Evolutionary conservation across 108 stramenopile species (phyloP), one percentile per base, ranked within the genome.

Genomic region (Schizochytrium sp.): DNA sequence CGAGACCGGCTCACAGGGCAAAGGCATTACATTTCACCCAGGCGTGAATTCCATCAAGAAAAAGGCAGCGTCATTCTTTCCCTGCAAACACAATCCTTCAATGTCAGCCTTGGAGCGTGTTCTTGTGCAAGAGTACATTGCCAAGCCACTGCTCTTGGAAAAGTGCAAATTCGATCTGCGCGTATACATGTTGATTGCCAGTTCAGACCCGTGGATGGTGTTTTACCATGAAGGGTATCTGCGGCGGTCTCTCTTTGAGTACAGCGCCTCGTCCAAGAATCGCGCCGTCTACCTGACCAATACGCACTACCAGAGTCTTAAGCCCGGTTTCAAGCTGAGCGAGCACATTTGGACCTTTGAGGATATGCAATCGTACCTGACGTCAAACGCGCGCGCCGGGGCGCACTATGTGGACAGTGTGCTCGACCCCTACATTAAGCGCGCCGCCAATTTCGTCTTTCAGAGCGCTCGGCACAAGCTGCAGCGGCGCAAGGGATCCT

Each of bases 271-370:
- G 12, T 83, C 76, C 8, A 12, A 23, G 51, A 83, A 83, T 53
- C 76, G 76, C 51, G 76, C 76, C n/a, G 76, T 83, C 0, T 83
- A 83, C 51, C 51, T 83, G 76, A 83, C 76, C 8, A 83, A 83
- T 23, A 83, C 76, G 19, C 76, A 83, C 51, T 83, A 83, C 28
- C 76, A 83, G 51, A 53, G 48, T 23, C 12, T 83, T 2, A 47
- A 53, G 48, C 19, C 45, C n/a, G 51, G 51, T 23, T 83, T 83
- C 76, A 83, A 83, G 76, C 51, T 83, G 10, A 83, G 76, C 51
- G 76, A 83, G 76, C 76, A 83, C 76, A 83, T 83, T 83, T 83
- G 76, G 76, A 83, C 76, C 25, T 83, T 83, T 83, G 76, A 83
- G 45, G 43, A 45, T 23, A 12, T 83, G 51, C 76, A 83, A 45